phyloP scores from a whole-genome alignment of 805 yeast genomes.

The Clavispora phyllophila region DNA sequence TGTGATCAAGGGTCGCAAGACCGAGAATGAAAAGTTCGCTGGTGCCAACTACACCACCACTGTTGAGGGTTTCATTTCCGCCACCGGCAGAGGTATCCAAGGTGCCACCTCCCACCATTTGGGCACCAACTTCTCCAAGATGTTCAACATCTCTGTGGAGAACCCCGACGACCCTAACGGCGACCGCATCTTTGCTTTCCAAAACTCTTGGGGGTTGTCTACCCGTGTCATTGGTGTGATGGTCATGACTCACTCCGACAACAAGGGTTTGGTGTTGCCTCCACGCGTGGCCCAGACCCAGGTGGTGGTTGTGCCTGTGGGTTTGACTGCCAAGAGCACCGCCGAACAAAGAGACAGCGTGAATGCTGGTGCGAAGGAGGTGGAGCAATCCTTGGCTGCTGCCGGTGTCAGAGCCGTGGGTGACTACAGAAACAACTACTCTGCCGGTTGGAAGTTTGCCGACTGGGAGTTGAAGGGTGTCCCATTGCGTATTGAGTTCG shows the following conservation, averaged over 20 bases:
- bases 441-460: slow-evolving; percentile 98
- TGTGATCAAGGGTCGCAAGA: slow-evolving; percentile 88
- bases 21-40: slow-evolving; percentile 97
- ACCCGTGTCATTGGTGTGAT: slow-evolving; percentile 99
- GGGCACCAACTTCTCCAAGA: slow-evolving; percentile 97
- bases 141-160: slow-evolving; percentile 95
- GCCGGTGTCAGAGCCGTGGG: slow-evolving; percentile 72
- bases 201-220: slow-evolving; percentile 98
- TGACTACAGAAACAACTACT: slow-evolving; percentile 90
- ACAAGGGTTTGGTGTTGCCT: slow-evolving; percentile 96
- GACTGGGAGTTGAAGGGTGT: slow-evolving; percentile 96
- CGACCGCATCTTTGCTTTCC: slow-evolving; percentile 85
- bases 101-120: slow-evolving; percentile 98
- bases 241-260: slow-evolving; percentile 98
- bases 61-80: slow-evolving; percentile 93
- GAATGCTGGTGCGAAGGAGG: slow-evolving; percentile 60
- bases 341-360: slow-evolving; percentile 70
- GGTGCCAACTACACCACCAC: slow-evolving; percentile 97
- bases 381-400: slow-evolving; percentile 56
- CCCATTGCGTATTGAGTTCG: slow-evolving; percentile 90
- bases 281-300: slow-evolving; percentile 94
- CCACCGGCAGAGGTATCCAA: slow-evolving; percentile 99
- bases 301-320: slow-evolving; percentile 91
- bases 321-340: slow-evolving; percentile 81
- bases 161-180: slow-evolving; percentile 87